Percentiles rank a stretch among this genome's conserved stretches.
Evolutionary conservation across 176 grass and related monocot species (phyloP).

Genomic region (Lolium perenne): DNA sequence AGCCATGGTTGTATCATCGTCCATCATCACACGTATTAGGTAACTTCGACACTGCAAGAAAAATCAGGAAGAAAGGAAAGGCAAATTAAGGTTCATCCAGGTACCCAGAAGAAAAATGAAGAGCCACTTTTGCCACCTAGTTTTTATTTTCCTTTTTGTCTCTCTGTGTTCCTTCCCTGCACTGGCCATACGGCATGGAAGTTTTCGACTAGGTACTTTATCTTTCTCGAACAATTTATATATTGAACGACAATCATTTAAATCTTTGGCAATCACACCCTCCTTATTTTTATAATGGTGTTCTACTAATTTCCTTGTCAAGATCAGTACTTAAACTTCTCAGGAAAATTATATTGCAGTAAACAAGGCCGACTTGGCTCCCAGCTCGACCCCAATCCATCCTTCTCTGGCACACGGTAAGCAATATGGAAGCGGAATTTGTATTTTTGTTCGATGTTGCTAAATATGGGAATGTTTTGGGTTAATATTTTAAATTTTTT

Average conservation of each 20-base stretch:
- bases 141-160: neutral
- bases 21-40: no score
- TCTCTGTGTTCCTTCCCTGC: neutral
- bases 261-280: neutral
- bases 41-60: neutral
- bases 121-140: neutral
- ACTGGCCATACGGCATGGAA: constrained; percentile 6
- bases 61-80: neutral
- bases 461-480: no score
- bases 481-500: no score
- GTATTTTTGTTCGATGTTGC: neutral
- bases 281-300: no score
- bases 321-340: neutral
- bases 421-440: neutral
- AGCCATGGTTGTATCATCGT: no score
- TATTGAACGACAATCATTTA: neutral
- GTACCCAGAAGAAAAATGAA: neutral
- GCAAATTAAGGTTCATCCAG: neutral
- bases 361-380: neutral
- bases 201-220: constrained; percentile 1
- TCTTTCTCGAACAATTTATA: neutral
- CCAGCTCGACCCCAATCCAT: neutral
- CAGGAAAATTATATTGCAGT: neutral
- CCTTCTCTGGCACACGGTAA: neutral
- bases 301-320: no score